Percentiles rank a stretch among this genome's conserved stretches.
Conservation (phyloP, 352 stramenopile species). For the Globisporangium nunn region DNA sequence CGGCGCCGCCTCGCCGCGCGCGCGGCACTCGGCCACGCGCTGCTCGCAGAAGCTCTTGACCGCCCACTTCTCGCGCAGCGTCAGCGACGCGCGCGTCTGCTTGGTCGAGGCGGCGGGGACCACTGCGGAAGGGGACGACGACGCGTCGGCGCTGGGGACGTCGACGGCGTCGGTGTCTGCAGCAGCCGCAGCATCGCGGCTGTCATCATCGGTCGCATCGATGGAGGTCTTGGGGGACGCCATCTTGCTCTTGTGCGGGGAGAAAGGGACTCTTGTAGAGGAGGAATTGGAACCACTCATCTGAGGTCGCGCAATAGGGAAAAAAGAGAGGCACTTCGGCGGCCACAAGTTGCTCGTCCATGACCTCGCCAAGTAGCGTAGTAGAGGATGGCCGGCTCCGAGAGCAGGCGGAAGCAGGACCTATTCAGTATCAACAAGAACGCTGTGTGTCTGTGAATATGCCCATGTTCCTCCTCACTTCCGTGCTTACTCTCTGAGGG, state of each 20-base stretch:
- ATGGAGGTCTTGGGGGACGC: too few relatives aligned
- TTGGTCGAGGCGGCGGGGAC: not conserved
- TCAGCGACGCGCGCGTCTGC: slow-evolving; percentile 40
- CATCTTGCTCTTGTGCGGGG: not conserved
- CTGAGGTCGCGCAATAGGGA: not conserved
- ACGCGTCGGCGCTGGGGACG: not conserved
- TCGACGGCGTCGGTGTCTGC: not conserved
- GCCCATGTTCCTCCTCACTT: not conserved
- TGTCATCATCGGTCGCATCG: too few relatives aligned
- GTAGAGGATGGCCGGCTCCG: too few relatives aligned
- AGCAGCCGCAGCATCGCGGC: not conserved
- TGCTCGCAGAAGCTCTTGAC: slow-evolving; percentile 78
- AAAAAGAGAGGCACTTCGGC: not conserved
- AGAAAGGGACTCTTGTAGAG: not conserved
- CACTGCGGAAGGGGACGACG: not conserved
- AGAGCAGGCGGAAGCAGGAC: too few relatives aligned
- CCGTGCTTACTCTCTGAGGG: not conserved
- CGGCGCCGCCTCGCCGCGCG: slow-evolving; percentile 39
- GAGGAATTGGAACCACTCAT: too few relatives aligned
- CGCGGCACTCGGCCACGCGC: slow-evolving; percentile 47
- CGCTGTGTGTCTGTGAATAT: too few relatives aligned
- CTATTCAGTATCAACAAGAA: too few relatives aligned
- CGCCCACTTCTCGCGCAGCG: slow-evolving; percentile 59
- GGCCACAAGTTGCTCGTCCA: too few relatives aligned
- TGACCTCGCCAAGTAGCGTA: too few relatives aligned